A percentile compares a stretch with the other conserved stretches of the same genome.
phyloP scores from a whole-genome alignment of 805 yeast species.

The Metschnikowia orientalis region DNA sequence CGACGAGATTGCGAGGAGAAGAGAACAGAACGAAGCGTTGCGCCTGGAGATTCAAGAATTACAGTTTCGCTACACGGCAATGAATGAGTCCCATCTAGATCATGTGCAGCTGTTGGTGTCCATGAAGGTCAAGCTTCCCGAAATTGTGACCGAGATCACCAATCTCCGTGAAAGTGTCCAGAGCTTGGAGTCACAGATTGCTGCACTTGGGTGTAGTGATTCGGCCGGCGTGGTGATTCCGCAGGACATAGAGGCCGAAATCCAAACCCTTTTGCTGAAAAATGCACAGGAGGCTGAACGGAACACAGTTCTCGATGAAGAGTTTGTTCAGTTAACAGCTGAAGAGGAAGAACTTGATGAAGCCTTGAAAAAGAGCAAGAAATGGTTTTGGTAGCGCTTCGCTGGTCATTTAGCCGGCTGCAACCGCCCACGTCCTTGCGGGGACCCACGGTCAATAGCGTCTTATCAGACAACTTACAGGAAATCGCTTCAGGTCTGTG shows the following conservation, averaged over 20 bases:
- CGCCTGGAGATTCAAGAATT: slow-evolving; percentile 68
- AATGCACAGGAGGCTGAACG: slow-evolving; percentile 39
- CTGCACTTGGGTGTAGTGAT: slow-evolving; percentile 41
- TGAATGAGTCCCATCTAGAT: slow-evolving; percentile 67
- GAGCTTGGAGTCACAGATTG: slow-evolving; percentile 25
- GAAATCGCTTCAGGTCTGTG: too few species aligned
- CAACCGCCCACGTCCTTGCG: slow-evolving; percentile 1
- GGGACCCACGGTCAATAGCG: too few species aligned
- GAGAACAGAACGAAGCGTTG: slow-evolving; percentile 65
- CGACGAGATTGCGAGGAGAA: slow-evolving; percentile 54
- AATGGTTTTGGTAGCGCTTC: slow-evolving; percentile 34
- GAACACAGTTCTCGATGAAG: slow-evolving; percentile 37
- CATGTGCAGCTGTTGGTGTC: slow-evolving; percentile 89
- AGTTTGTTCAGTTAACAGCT: slow-evolving; percentile 22
- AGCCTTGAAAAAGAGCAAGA: slow-evolving; percentile 22
- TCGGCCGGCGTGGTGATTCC: slow-evolving; percentile 28
- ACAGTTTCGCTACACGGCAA: slow-evolving; percentile 49
- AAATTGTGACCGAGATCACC: slow-evolving; percentile 67
- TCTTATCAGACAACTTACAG: too few species aligned
- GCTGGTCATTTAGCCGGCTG: not conserved
- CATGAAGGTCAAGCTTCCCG: slow-evolving; percentile 71
- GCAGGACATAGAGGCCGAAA: slow-evolving; percentile 32
- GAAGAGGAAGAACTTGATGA: slow-evolving; percentile 25
- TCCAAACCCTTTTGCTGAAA: slow-evolving; percentile 30
- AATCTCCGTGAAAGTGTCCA: slow-evolving; percentile 49